Evolutionary conservation across 2,329 filamentous ascomycete genomes (phyloP).

Genomic region (Talaromyces albobiverticillius): DNA sequence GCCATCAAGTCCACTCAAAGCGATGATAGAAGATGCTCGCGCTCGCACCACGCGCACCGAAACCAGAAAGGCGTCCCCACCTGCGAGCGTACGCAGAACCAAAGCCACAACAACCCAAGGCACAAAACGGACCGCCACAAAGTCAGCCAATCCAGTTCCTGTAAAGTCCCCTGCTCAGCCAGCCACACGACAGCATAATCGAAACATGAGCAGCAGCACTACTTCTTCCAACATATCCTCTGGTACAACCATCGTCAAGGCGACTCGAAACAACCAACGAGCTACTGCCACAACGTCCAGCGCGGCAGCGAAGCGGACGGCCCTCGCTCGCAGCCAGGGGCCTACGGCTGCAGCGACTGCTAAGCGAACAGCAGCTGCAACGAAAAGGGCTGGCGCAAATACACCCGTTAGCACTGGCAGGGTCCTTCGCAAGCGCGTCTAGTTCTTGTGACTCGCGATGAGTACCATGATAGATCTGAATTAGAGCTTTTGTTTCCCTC

Average conservation of each 20-base stretch:
- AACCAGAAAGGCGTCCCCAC: slow-evolving; percentile 5
- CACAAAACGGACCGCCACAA: slow-evolving; percentile 26
- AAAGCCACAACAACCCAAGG: slow-evolving; percentile 13
- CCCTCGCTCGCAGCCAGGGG: slow-evolving; percentile 27
- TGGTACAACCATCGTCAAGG: slow-evolving; percentile 36
- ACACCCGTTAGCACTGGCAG: slow-evolving; percentile 29
- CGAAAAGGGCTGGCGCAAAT: slow-evolving; percentile 34
- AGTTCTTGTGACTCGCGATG: slow-evolving; percentile 12
- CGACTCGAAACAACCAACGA: slow-evolving; percentile 19
- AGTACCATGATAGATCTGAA: background rate
- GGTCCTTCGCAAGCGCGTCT: slow-evolving; percentile 41
- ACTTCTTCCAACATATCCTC: slow-evolving; percentile 36
- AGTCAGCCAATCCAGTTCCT: slow-evolving; percentile 22
- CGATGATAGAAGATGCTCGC: slow-evolving; percentile 21
- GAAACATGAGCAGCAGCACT: slow-evolving; percentile 32
- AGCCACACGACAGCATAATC: slow-evolving; percentile 38
- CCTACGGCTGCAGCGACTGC: slow-evolving; percentile 30
- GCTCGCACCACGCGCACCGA: slow-evolving; percentile 24
- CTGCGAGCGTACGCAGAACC: slow-evolving; percentile 20
- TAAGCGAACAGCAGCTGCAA: slow-evolving; percentile 32
- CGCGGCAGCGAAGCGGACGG: slow-evolving; percentile 29
- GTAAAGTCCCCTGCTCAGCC: slow-evolving; percentile 28
- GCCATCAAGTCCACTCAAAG: slow-evolving; percentile 40
- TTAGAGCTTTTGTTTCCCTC: background rate
- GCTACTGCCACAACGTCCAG: slow-evolving; percentile 14